These are phyloP conservation scores for Erythrophleum ivorense DNA, from an alignment of 331 rosid genomes.

Conservation along the genomic window DNA sequence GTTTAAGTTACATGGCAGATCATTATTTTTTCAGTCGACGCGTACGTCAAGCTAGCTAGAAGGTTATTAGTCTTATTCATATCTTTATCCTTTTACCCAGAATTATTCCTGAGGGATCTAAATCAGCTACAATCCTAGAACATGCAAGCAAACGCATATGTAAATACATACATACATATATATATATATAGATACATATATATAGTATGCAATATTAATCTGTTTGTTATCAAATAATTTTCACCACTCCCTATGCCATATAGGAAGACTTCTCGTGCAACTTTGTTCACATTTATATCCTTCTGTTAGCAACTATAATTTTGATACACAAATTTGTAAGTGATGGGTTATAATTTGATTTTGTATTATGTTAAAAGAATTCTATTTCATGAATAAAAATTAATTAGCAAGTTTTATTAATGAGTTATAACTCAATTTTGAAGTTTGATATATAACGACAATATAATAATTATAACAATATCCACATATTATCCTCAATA, in stretches of 20 bases:
- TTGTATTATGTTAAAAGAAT: background rate
- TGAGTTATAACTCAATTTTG: background rate
- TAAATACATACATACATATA: slow-evolving; percentile 17
- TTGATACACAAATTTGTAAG: background rate
- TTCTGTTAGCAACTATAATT: slow-evolving; percentile 5
- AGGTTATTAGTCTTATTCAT: slow-evolving; percentile 52
- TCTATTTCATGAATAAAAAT: background rate
- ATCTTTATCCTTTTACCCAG: slow-evolving; percentile 44
- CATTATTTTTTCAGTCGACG: slow-evolving; percentile 23
- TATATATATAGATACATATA: slow-evolving; percentile 30
- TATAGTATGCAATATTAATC: slow-evolving; percentile 36
- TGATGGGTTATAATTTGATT: background rate
- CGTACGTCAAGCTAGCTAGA: slow-evolving; percentile 43
- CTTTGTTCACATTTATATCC: slow-evolving; percentile 21
- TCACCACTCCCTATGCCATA: slow-evolving; percentile 32
- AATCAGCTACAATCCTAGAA: slow-evolving; percentile 23
- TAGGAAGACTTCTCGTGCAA: slow-evolving; percentile 18
- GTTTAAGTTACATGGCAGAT: slow-evolving; percentile 18
- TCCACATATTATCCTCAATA: slow-evolving; percentile 17
- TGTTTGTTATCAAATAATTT: slow-evolving; percentile 49
- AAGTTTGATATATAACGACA: background rate
- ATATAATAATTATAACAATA: background rate
- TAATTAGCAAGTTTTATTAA: background rate
- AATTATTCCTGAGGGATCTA: slow-evolving; percentile 37
- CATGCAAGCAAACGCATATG: background rate